Evolutionary conservation across 2,329 filamentous ascomycete species (phyloP).

Genomic region (Fusarium annulatum): DNA sequence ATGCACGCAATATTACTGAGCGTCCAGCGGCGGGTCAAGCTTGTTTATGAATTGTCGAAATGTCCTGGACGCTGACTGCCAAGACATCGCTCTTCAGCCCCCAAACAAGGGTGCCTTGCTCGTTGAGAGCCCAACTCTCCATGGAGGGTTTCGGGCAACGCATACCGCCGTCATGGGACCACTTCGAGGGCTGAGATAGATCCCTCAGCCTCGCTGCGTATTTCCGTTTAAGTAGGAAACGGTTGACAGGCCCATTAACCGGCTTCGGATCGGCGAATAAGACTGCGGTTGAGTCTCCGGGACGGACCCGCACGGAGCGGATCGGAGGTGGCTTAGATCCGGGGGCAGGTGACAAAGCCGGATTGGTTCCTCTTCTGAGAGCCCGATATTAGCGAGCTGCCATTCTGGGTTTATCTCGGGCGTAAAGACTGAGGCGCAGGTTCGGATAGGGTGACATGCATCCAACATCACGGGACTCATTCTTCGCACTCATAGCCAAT

Average conservation of each 20-base stretch:
- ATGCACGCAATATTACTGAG: slow-evolving; percentile 3
- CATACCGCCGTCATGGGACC: slow-evolving; percentile 7
- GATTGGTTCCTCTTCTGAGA: background rate
- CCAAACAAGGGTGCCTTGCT: slow-evolving; percentile 29
- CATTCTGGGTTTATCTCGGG: slow-evolving; percentile 34
- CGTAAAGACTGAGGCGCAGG: slow-evolving; percentile 33
- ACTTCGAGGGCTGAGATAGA: background rate
- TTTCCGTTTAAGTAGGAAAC: slow-evolving; percentile 13
- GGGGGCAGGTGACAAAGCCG: slow-evolving; percentile 1
- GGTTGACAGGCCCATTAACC: slow-evolving; percentile 4
- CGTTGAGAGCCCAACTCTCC: slow-evolving; percentile 4
- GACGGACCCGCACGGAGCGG: slow-evolving; percentile 28
- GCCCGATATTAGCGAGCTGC: slow-evolving; percentile 12
- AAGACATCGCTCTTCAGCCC: slow-evolving; percentile 19
- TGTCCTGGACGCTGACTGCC: slow-evolving; percentile 25
- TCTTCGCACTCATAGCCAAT: slow-evolving; percentile 11
- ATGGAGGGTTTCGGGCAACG: background rate
- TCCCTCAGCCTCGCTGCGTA: slow-evolving; percentile 14
- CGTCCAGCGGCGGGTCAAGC: slow-evolving; percentile 17
- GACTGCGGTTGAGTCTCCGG: slow-evolving; percentile 12
- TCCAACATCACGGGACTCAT: slow-evolving; percentile 26
- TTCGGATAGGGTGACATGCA: slow-evolving; percentile 1
- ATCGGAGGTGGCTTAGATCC: slow-evolving; percentile 42
- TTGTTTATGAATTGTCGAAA: slow-evolving; percentile 33
- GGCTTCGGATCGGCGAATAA: slow-evolving; percentile 34